Base-by-base conservation (phyloP, 192 early-diverging fungal genomes). In the Coemansia pectinata region DNA sequence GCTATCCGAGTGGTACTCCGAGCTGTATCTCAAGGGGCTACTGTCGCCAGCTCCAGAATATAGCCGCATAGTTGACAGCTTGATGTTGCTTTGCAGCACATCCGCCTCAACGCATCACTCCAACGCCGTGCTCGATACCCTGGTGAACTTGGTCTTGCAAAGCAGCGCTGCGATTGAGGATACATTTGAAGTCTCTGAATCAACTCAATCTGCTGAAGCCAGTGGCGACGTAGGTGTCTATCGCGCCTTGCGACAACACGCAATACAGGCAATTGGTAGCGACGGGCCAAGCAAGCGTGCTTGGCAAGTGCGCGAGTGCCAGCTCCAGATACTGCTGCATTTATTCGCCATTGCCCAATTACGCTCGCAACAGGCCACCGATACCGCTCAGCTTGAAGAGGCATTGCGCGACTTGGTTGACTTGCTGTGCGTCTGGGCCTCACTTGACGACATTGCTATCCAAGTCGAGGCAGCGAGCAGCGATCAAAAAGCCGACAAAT, bases 281-380 rank as follows among this genome's bases (percentile, higher is more conserved):
- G 21, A 70, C 17, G 41, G 6, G 8, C n/a, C 29, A 11, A 14
- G 25, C 17, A 64, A 57, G 45, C 76, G 70, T 45, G 27, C 17
- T 33, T 83, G 81, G 81, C 76, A 75, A 7, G 23, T 83, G 10
- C 69, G 74, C 33, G 81, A 83, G 47, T 83, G 74, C 25, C 81
- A 73, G 55, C 72, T 83, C 0, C 81, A 83, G 70, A 78, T 83
- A 29, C 44, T 83, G 27, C 55, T 83, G 36, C 76, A 78, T 17
- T 40, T 83, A 10, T 72, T 83, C 39, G 67, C 38, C 11, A 40
- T 77, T 9, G 73, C 69, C 15, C 63, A 42, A 3, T 4, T 66
- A 7, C 67, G 57, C 15, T 19, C 42, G 14, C 44, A 59, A 4
- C 33, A 52, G 29, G 23, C 53, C 0, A 25, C 17, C 29, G 62